These are phyloP conservation scores for Aureobasidium musti DNA, from an alignment of 2,329 filamentous ascomycete genomes.

Conservation along the genomic window DNA sequence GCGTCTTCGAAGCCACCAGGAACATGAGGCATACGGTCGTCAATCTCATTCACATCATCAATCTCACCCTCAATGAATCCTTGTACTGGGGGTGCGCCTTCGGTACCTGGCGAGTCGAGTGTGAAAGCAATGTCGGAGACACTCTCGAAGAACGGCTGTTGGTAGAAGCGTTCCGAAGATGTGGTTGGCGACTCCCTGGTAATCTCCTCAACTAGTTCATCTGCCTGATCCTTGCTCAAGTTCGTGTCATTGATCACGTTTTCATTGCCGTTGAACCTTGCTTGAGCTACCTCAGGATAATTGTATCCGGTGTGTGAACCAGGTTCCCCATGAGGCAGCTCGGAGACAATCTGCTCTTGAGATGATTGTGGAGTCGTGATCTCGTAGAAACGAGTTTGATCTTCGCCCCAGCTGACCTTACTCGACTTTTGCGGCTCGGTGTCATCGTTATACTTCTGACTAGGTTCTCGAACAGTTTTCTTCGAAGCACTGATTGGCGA, in stretches of 20 bases:
- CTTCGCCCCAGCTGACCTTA: slow-evolving; percentile 52
- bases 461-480: slow-evolving; percentile 3
- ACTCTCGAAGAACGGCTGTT: slow-evolving; percentile 47
- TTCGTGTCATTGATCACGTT: slow-evolving; percentile 32
- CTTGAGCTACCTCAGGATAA: no score
- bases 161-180: slow-evolving; percentile 36
- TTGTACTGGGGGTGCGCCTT: slow-evolving; percentile 39
- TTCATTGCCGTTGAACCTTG: slow-evolving; percentile 26
- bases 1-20: slow-evolving; percentile 61
- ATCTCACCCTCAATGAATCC: slow-evolving; percentile 49
- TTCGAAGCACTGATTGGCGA: slow-evolving; percentile 42
- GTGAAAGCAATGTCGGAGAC: slow-evolving; percentile 45
- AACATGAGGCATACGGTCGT: slow-evolving; percentile 55
- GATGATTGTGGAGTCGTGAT: slow-evolving; percentile 49
- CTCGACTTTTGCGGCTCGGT: slow-evolving; percentile 20
- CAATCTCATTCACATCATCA: slow-evolving; percentile 59
- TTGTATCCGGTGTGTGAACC: not conserved
- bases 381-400: slow-evolving; percentile 52
- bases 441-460: slow-evolving; percentile 30
- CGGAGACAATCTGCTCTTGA: slow-evolving; percentile 43
- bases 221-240: slow-evolving; percentile 30
- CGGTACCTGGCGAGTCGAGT: slow-evolving; percentile 39
- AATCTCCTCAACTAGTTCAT: slow-evolving; percentile 32
- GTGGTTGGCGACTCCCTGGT: slow-evolving; percentile 4
- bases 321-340: not conserved